Evolutionary conservation across 768 basidiomycete species (phyloP).

Genomic region (Auriculariales sp.): DNA sequence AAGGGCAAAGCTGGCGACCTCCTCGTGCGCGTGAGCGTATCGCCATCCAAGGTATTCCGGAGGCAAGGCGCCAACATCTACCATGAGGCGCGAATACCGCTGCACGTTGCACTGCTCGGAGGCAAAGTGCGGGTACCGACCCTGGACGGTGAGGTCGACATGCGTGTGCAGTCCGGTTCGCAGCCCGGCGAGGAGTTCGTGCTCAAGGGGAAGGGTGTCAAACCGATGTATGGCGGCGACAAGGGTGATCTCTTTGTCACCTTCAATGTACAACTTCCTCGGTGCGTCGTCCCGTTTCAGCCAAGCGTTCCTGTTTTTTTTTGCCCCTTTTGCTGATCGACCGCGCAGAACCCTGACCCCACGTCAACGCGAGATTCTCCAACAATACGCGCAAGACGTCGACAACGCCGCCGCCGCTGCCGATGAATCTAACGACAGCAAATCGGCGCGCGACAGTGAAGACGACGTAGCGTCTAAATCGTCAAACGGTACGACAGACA

Average conservation of each 20-base stretch:
- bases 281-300: constrained; percentile 28
- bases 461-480: constrained; percentile 2
- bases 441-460: neutral
- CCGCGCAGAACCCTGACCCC: constrained; percentile 56
- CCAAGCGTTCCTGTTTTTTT: neutral
- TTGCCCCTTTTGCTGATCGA: constrained; percentile 5
- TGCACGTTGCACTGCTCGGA: constrained; percentile 86
- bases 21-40: constrained; percentile 72
- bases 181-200: constrained; percentile 98
- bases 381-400: constrained; percentile 86
- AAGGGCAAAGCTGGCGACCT: constrained; percentile 75
- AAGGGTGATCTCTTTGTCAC: constrained; percentile 81
- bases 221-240: constrained; percentile 39
- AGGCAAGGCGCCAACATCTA: constrained; percentile 87
- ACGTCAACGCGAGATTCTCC: constrained; percentile 74
- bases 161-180: constrained; percentile 81
- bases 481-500: constrained; percentile 25
- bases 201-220: constrained; percentile 72
- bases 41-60: constrained; percentile 69
- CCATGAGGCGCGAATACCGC: constrained; percentile 77
- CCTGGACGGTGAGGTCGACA: constrained; percentile 88
- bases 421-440: neutral
- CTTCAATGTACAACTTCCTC: constrained; percentile 78
- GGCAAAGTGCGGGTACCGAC: constrained; percentile 88
- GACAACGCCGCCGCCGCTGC: constrained; percentile 40